These are phyloP conservation scores for Brassica rapa DNA, from an alignment of 345 rosid species.

Conservation along the genomic window DNA sequence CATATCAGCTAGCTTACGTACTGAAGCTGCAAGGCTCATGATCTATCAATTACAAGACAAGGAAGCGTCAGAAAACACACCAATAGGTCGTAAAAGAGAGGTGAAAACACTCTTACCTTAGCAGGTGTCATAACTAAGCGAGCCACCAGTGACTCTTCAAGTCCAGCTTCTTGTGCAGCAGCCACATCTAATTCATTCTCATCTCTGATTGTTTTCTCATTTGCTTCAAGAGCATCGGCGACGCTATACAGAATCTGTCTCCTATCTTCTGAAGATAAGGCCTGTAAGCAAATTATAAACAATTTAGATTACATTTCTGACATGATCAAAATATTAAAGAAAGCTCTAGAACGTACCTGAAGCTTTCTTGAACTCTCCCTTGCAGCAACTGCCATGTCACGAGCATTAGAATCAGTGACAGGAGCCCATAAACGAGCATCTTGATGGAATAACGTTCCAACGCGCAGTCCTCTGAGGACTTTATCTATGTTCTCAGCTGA, in stretches of 20 bases:
- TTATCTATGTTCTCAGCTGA: slow-evolving; percentile 69
- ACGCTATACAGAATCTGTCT: slow-evolving; percentile 63
- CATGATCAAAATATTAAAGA: background rate
- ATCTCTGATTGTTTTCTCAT: slow-evolving; percentile 54
- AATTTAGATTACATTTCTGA: background rate
- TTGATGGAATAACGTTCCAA: slow-evolving; percentile 93
- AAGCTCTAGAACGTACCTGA: slow-evolving; percentile 57
- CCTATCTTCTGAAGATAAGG: slow-evolving; percentile 77
- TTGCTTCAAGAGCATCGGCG: slow-evolving; percentile 87
- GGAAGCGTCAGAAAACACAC: slow-evolving; percentile 3
- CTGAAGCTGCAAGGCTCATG: slow-evolving; percentile 69
- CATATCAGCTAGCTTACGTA: slow-evolving; percentile 91
- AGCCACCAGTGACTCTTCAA: slow-evolving; percentile 72
- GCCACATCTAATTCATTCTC: slow-evolving; percentile 86
- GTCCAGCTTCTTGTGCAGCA: slow-evolving; percentile 70
- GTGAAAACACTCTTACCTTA: too few species aligned
- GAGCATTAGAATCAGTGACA: slow-evolving; percentile 56
- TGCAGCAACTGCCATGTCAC: slow-evolving; percentile 92
- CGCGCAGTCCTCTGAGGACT: slow-evolving; percentile 81
- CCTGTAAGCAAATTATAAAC: slow-evolving; percentile 49
- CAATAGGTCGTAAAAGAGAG: too few species aligned
- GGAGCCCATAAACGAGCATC: slow-evolving; percentile 79
- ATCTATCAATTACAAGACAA: slow-evolving; percentile 50
- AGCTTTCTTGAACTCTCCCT: slow-evolving; percentile 89
- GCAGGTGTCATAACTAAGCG: slow-evolving; percentile 79